Conservation (phyloP, 2,329 filamentous ascomycete genomes). For the Dichotomopilus funicola region DNA sequence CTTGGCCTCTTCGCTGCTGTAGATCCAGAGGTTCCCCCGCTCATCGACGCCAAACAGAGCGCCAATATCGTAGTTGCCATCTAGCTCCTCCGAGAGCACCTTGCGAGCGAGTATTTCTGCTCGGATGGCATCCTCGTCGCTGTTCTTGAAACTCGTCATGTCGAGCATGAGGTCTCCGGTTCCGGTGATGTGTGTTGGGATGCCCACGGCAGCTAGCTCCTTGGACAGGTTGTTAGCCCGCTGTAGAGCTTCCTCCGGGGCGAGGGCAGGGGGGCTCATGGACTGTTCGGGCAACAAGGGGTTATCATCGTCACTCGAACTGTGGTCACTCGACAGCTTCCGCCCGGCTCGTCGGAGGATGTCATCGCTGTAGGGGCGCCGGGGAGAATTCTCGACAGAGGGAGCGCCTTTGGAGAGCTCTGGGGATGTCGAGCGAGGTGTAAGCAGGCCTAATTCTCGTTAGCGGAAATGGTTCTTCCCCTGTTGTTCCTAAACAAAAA, state of each 20-base stretch:
- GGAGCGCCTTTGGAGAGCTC: conserved; percentile 41
- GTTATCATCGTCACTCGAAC: conserved; percentile 34
- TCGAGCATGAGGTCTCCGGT: conserved; percentile 94
- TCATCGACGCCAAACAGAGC: conserved; percentile 92
- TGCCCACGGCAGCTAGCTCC: conserved; percentile 83
- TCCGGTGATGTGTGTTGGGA: conserved; percentile 86
- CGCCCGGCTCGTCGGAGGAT: conserved; percentile 44
- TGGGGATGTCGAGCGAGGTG: conserved; percentile 49
- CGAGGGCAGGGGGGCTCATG: conserved; percentile 68
- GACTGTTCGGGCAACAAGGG: conserved; percentile 50
- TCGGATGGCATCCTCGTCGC: conserved; percentile 82
- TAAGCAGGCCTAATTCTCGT: conserved; percentile 39
- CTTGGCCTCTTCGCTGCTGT: conserved; percentile 94
- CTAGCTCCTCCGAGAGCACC: conserved; percentile 84
- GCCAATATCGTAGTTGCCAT: conserved; percentile 94
- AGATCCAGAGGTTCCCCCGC: conserved; percentile 98
- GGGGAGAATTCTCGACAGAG: conserved; percentile 46
- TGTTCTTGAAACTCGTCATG: conserved; percentile 95
- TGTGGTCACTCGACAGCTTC: conserved; percentile 29
- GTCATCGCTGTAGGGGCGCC: conserved; percentile 49
- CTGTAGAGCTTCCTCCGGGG: conserved; percentile 68
- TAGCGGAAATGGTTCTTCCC: conserved; percentile 6
- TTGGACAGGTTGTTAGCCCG: conserved; percentile 80
- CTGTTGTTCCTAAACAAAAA: not conserved
- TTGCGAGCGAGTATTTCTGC: conserved; percentile 92